Evolutionary conservation across 129 eudicot genomes (phyloP), one percentile per base, ranked within the genome.

Genomic region (Escallonia herrerae): DNA sequence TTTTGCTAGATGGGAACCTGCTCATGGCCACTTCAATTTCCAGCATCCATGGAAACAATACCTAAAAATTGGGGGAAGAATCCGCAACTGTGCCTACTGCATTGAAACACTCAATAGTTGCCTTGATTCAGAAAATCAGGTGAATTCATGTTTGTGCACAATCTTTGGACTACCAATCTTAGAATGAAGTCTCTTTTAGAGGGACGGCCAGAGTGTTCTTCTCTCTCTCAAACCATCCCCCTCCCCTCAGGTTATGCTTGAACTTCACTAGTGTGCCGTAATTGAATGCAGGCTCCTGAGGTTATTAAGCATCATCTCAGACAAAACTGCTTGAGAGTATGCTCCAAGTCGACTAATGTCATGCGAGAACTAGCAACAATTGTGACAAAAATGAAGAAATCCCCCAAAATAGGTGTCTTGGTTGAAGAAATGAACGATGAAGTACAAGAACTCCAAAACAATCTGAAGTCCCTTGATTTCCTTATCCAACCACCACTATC

Each of bases 1-100:
- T 65, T 83, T 82, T 63, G 95, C 89, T 54, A 77, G 89, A 83
- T 86, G 95, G 95, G 95, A 86, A 72, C 95, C 95, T 65, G 80
- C 82, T 41, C 89, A 86, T 63, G 95, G 95, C 1, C 68, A 56
- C 8, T 86, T 86, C 76, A 83, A 52, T 65, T 86, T 82, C 76
- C 63, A 66, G 7, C 86, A 86, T 78, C 95, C 95, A 15, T 86
- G 95, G 95, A 80, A 77, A 68, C 79, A 82, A 42, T 86, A 86
- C 68, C 80, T 86, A 37, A 77, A 80, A 62, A 57, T 86, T 7
- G 82, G 95, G 7, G 79, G 79, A 41, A 60, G 86, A 33, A 70
- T 81, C 65, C 84, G 95, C 15, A 77, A 65, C 43, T 83, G 83
- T 64, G 95, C 84, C 0, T 86, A 83, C 68, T 77, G 86, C 77